phyloP scores from a whole-genome alignment of 164 flowering plant species.

The Malania oleifera region DNA sequence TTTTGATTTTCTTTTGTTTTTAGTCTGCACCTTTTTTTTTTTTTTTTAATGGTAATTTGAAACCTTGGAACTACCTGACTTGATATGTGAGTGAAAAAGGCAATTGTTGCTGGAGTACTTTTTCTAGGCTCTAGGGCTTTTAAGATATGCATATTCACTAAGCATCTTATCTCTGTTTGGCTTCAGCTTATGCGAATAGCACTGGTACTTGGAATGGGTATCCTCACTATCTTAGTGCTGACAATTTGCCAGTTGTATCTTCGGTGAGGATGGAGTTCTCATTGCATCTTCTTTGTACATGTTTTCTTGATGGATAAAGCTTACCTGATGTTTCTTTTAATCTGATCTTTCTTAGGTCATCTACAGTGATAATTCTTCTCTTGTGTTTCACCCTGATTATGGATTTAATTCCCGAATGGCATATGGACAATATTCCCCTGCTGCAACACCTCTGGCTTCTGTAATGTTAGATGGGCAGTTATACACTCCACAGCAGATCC shows the following conservation, averaged over 20 bases:
- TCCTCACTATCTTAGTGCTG: not conserved
- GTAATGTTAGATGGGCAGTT: constrained; percentile 35
- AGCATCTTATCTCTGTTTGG: not conserved
- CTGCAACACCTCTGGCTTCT: not conserved
- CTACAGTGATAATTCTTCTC: not conserved
- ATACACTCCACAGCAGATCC: constrained; percentile 46
- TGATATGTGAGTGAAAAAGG: not conserved
- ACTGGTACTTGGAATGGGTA: constrained; percentile 1
- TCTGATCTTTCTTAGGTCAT: not conserved
- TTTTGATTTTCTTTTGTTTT: too few species aligned
- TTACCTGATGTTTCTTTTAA: not conserved
- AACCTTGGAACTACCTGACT: not conserved
- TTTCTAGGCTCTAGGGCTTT: not conserved
- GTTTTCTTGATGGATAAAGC: not conserved
- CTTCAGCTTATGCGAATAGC: not conserved
- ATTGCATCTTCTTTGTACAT: not conserved
- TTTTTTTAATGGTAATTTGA: not conserved
- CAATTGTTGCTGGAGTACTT: not conserved
- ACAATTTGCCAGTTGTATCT: not conserved
- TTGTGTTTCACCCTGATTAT: constrained; percentile 2
- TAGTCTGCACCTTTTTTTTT: too few species aligned
- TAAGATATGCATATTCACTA: not conserved
- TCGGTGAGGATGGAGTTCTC: not conserved
- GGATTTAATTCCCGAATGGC: constrained; percentile 1
- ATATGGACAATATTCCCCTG: constrained; percentile 3